phyloP scores from a whole-genome alignment of 192 early-diverging fungal species.

The Coemansia sp. region DNA sequence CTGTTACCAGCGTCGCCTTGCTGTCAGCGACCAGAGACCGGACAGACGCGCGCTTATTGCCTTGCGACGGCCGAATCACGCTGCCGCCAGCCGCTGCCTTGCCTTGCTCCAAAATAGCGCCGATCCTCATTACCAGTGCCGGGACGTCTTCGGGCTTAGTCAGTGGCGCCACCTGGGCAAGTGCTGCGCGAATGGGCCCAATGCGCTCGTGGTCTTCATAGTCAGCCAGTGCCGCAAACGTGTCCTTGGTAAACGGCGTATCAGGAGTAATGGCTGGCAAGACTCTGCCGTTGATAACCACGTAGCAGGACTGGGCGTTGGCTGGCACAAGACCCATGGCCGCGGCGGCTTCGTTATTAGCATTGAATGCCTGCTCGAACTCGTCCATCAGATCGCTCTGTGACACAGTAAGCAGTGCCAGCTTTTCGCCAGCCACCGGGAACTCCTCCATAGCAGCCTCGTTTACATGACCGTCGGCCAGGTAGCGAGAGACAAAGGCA shows the following conservation, averaged over 20 bases:
- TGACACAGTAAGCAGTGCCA: neutral
- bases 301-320: constrained; percentile 17
- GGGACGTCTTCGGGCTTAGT: neutral
- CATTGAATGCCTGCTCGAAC: constrained; percentile 20
- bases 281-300: constrained; percentile 72
- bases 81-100: constrained; percentile 18
- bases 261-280: constrained; percentile 44
- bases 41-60: constrained; percentile 12
- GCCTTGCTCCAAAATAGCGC: constrained; percentile 30
- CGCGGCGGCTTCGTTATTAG: constrained; percentile 8
- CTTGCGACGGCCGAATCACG: constrained; percentile 21
- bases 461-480: neutral
- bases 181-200: constrained; percentile 21
- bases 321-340: constrained; percentile 19
- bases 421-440: constrained; percentile 9
- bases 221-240: constrained; percentile 63
- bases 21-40: constrained; percentile 16
- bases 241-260: constrained; percentile 54
- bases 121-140: constrained; percentile 17
- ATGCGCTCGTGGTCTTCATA: constrained; percentile 64
- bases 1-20: neutral
- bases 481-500: constrained; percentile 9
- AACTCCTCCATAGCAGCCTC: neutral
- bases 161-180: constrained; percentile 14
- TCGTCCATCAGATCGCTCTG: constrained; percentile 20